Percentiles rank a stretch among this genome's conserved stretches.
Conservation (phyloP, 805 yeast genomes). For the Candida lessepsii region DNA sequence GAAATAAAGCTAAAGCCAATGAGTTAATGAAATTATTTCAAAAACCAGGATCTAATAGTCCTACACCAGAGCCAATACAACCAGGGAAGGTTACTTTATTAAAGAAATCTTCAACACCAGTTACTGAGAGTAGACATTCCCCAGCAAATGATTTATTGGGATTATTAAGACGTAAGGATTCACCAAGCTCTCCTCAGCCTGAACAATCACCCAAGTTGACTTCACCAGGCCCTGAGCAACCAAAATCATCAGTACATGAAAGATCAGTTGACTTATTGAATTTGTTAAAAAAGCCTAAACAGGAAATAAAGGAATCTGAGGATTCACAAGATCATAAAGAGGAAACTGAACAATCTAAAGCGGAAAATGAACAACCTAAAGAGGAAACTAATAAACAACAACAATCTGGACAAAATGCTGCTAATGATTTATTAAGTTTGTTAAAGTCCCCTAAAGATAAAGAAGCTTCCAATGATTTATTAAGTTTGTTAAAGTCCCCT, state of each 20-base stretch:
- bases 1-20: slow-evolving; percentile 31
- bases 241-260: neutral
- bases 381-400: slow-evolving; percentile 11
- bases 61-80: slow-evolving; percentile 7
- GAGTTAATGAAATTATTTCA: slow-evolving; percentile 29
- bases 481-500: slow-evolving; percentile 15
- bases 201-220: neutral
- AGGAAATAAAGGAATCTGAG: neutral
- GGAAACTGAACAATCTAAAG: neutral
- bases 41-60: slow-evolving; percentile 13
- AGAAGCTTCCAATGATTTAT: slow-evolving; percentile 15
- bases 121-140: slow-evolving; percentile 1
- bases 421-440: slow-evolving; percentile 17
- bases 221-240: no score
- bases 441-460: slow-evolving; percentile 9
- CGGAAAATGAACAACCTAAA: neutral
- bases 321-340: neutral
- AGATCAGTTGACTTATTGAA: slow-evolving; percentile 4
- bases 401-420: slow-evolving; percentile 6
- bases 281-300: slow-evolving; percentile 14
- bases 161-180: slow-evolving; percentile 8
- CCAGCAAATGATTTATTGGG: slow-evolving; percentile 21
- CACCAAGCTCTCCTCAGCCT: neutral
- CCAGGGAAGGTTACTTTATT: slow-evolving; percentile 29
- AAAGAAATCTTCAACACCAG: slow-evolving; percentile 20